Conservation (phyloP, 2,329 filamentous ascomycete species). For the Fusarium nurragi region DNA sequence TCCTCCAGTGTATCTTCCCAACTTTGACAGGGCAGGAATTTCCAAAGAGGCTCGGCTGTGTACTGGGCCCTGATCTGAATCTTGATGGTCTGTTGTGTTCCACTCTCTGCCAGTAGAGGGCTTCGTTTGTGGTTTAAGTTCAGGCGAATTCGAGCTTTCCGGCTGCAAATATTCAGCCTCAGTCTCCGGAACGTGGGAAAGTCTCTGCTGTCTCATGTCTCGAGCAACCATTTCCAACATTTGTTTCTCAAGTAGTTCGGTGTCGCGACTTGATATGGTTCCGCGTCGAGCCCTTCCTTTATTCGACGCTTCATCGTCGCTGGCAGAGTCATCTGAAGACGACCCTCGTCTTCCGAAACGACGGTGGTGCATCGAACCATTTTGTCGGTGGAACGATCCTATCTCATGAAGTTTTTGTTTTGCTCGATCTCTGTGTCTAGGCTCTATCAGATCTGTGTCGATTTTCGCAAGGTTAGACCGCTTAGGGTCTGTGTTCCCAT, state of each 20-base stretch:
- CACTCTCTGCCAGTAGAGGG: slow-evolving; percentile 48
- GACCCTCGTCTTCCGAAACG: slow-evolving; percentile 62
- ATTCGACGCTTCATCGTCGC: slow-evolving; percentile 58
- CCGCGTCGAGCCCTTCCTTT: slow-evolving; percentile 51
- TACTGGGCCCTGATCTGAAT: slow-evolving; percentile 49
- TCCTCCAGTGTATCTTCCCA: slow-evolving; percentile 59
- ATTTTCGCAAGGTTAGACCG: slow-evolving; percentile 38
- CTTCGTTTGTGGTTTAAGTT: slow-evolving; percentile 43
- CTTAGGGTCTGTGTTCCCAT: slow-evolving; percentile 33
- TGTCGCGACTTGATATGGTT: slow-evolving; percentile 59
- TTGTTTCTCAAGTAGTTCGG: slow-evolving; percentile 67
- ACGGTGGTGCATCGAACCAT: slow-evolving; percentile 59
- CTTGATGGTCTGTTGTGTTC: slow-evolving; percentile 54
- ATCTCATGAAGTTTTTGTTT: slow-evolving; percentile 68
- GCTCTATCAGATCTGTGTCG: slow-evolving; percentile 58
- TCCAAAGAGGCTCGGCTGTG: slow-evolving; percentile 35
- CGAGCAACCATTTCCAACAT: slow-evolving; percentile 69
- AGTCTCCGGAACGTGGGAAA: slow-evolving; percentile 46
- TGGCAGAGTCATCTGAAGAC: slow-evolving; percentile 67
- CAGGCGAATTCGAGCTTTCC: slow-evolving; percentile 48
- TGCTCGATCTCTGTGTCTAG: slow-evolving; percentile 66
- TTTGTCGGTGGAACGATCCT: slow-evolving; percentile 64
- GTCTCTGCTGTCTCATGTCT: slow-evolving; percentile 56
- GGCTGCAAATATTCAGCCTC: slow-evolving; percentile 50
- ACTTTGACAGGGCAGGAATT: slow-evolving; percentile 41